These are phyloP conservation scores for Hymenoscyphus infarciens DNA, from an alignment of 2,329 filamentous ascomycete species.

Conservation along the genomic window DNA sequence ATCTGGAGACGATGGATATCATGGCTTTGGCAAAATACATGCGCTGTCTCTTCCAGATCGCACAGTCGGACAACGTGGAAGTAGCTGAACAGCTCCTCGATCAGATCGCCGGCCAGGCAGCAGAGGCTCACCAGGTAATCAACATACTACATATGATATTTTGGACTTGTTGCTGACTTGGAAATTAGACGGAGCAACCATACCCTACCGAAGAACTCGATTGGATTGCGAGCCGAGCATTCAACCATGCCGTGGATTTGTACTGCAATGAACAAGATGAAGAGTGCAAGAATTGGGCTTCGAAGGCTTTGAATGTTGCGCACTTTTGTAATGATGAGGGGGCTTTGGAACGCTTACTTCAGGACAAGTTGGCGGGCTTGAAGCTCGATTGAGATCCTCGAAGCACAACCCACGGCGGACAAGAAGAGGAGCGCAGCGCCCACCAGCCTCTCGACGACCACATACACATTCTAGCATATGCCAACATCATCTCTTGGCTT, in stretches of 20 bases:
- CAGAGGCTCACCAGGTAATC: slow-evolving; percentile 47
- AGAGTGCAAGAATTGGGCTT: slow-evolving; percentile 45
- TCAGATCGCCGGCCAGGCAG: slow-evolving; percentile 56
- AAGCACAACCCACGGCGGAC: too few relatives aligned
- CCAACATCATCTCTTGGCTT: too few relatives aligned
- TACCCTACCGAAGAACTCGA: slow-evolving; percentile 69
- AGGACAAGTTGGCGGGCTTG: slow-evolving; percentile 30
- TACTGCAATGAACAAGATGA: slow-evolving; percentile 53
- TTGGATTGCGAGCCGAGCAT: slow-evolving; percentile 68
- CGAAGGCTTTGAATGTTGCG: slow-evolving; percentile 35
- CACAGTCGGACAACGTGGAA: slow-evolving; percentile 49
- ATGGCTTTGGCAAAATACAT: slow-evolving; percentile 70
- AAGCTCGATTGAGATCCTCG: slow-evolving; percentile 16
- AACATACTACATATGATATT: not conserved
- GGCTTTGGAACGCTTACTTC: slow-evolving; percentile 27
- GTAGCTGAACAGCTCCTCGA: slow-evolving; percentile 59
- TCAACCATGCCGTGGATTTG: slow-evolving; percentile 69
- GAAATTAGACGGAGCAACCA: slow-evolving; percentile 38
- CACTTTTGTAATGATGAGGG: slow-evolving; percentile 32
- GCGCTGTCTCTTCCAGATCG: slow-evolving; percentile 69
- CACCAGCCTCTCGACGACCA: too few relatives aligned
- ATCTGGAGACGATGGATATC: slow-evolving; percentile 52
- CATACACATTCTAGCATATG: too few relatives aligned
- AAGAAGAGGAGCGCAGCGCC: too few relatives aligned
- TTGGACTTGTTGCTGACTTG: slow-evolving; percentile 23